A percentile compares a stretch with the other conserved stretches of the same genome.
These are phyloP conservation scores for Penicillium occitanis DNA, from an alignment of 2,329 filamentous ascomycete genomes.

Conservation along the genomic window DNA sequence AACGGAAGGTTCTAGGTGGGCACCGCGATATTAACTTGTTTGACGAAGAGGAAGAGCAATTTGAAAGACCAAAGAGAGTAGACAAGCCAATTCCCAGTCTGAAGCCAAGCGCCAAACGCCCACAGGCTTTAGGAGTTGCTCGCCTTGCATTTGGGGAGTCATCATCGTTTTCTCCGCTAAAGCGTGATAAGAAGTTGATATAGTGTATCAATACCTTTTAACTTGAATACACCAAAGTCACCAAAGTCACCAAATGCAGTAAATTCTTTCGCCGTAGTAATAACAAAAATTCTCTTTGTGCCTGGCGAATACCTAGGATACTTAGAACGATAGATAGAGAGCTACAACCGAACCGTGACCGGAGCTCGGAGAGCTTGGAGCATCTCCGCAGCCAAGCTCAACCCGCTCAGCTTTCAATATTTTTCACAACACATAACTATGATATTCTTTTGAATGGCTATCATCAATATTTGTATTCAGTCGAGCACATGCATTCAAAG, in stretches of 20 bases:
- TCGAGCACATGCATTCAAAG: background rate
- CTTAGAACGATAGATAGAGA: too few relatives aligned
- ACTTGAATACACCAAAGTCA: background rate
- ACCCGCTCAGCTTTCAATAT: conserved; percentile 1
- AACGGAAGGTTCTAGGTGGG: conserved; percentile 67
- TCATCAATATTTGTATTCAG: background rate
- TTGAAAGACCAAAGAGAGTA: conserved; percentile 28
- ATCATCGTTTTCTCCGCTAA: conserved; percentile 68
- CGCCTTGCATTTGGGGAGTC: conserved; percentile 48
- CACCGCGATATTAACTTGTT: conserved; percentile 66
- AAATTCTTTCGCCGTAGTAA: background rate
- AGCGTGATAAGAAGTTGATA: conserved; percentile 60
- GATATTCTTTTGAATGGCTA: background rate
- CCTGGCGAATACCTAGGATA: background rate
- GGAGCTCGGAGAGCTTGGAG: background rate
- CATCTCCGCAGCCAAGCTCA: conserved; percentile 12
- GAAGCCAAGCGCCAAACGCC: conserved; percentile 24
- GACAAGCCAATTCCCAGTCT: conserved; percentile 30
- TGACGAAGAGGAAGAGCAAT: conserved; percentile 64
- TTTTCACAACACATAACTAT: background rate
- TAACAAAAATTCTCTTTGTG: background rate
- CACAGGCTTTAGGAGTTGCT: conserved; percentile 22
- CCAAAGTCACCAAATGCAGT: background rate
- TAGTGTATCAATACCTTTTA: conserved; percentile 14
- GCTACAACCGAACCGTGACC: background rate